Base-by-base conservation (phyloP, 1,284 basidiomycete species). In the Irpex sp. region DNA sequence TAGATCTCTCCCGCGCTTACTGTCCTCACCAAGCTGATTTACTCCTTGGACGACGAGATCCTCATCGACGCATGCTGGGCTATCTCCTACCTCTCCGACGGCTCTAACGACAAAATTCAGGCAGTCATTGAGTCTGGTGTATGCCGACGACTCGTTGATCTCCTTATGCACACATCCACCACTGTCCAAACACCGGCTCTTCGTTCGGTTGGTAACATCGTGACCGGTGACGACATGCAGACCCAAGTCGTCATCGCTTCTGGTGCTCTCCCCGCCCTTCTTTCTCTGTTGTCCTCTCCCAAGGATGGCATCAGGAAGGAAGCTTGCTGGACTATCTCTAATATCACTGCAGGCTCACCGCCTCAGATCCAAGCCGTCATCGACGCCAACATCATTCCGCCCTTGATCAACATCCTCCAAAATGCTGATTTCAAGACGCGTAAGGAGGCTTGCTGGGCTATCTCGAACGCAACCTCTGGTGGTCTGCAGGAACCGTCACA, bases 21-120 rank as follows among this genome's bases (percentile, higher is more conserved):
- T 52, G 94, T 98, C 64, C 84, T 99, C 68, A 98, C 96, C 65
- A 99, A 99, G 80, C 82, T 99, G 72, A 98, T 99, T 77, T 99
- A 99, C 81, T 98, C 97, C 57, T 87, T 98, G 73, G 97, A 99
- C 75, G 97, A 99, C 74, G 97, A 99, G 79, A 97, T 98, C 66
- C 82, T 99, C 72, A 99, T 99, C 75, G 97, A 99, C 76, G 97
- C 97, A 36, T 99, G 97, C 84, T 99, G 97, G 97, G 97, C 97
- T 55, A 97, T 99, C 77, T 98, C 96, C 34, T 99, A 99, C 80
- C 90, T 99, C 40, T 99, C 97, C 1, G 97, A 99, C 76, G 97
- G 97, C 52, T 95, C 96, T 58, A 98, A 98, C 76, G 97, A 99
- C 79, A 99, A 99, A 84, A 99, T 99, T 67, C 97, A 99, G 78